Percentiles rank a stretch among this genome's conserved stretches.
phyloP scores from a whole-genome alignment of 371 early-diverging fungal species.

The Apophysomyces sp. region DNA sequence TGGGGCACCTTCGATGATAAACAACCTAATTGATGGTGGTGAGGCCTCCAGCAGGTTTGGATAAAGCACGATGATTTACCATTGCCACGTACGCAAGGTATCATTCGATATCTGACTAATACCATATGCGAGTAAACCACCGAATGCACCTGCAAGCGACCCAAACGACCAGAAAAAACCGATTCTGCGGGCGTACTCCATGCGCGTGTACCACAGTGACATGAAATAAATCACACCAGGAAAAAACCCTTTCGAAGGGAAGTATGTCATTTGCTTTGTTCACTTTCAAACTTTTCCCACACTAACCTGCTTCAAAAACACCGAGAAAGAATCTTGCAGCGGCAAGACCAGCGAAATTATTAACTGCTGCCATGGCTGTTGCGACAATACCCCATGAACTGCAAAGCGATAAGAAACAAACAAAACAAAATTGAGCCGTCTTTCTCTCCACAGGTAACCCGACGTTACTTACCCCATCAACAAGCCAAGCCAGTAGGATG shows the following conservation, averaged over 20 bases:
- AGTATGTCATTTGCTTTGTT: background rate
- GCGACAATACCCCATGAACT: conserved; percentile 33
- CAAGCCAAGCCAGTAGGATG: conserved; percentile 17
- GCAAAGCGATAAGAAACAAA: background rate
- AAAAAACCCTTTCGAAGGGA: conserved; percentile 13
- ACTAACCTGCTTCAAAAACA: conserved; percentile 17
- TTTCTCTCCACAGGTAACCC: no score
- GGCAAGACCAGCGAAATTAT: conserved; percentile 19
- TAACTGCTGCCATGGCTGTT: conserved; percentile 23
- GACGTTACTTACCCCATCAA: conserved; percentile 33
- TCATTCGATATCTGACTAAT: conserved; percentile 30
- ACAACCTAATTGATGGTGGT: conserved; percentile 55
- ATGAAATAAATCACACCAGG: conserved; percentile 33
- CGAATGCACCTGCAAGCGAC: conserved; percentile 43
- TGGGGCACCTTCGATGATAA: conserved; percentile 53
- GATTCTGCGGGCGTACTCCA: conserved; percentile 39
- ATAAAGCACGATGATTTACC: no score
- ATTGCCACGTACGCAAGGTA: conserved; percentile 37
- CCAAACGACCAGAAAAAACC: conserved; percentile 46
- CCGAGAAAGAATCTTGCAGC: conserved; percentile 18
- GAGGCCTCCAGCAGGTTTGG: no score
- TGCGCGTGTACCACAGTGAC: conserved; percentile 44
- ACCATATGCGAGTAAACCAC: conserved; percentile 32
- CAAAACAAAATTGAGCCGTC: no score
- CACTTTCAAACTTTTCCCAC: background rate